phyloP scores from a whole-genome alignment of 2,329 filamentous ascomycete genomes.

The Aspergillus eucalypticola region DNA sequence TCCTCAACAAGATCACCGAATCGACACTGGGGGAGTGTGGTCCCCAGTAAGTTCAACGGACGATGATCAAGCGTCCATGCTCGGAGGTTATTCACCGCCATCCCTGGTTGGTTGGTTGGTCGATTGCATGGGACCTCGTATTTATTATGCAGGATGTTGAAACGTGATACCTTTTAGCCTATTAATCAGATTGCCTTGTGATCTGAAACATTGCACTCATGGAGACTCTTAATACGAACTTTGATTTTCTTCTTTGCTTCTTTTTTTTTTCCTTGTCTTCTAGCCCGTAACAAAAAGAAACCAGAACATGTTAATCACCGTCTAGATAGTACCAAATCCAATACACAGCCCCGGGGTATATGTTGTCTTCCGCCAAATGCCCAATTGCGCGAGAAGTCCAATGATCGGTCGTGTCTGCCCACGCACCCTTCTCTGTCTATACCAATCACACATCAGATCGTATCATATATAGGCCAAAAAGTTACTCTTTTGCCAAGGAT shows the following conservation, averaged over 20 bases:
- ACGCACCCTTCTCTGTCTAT: not conserved
- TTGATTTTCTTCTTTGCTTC: not conserved
- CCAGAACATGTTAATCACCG: constrained; percentile 3
- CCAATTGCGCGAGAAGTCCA: not conserved
- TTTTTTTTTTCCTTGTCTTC: not conserved
- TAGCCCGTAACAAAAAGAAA: not conserved
- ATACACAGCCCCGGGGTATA: not conserved
- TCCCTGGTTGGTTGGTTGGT: constrained; percentile 1
- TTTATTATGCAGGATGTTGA: not conserved
- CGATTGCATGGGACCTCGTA: not conserved
- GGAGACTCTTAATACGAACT: not conserved
- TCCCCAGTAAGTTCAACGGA: constrained; percentile 4
- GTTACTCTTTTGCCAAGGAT: too few species aligned
- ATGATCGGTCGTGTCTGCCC: not conserved
- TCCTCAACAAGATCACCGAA: constrained; percentile 66
- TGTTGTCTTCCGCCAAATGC: not conserved
- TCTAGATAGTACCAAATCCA: not conserved
- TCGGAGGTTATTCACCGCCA: not conserved
- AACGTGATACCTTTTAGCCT: not conserved
- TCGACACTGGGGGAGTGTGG: constrained; percentile 32
- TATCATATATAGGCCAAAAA: not conserved
- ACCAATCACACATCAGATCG: not conserved
- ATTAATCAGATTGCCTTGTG: not conserved
- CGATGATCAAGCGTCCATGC: not conserved
- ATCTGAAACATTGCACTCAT: not conserved